Base-by-base conservation (phyloP, 1,284 basidiomycete genomes). In the Rhodofomes roseus region DNA sequence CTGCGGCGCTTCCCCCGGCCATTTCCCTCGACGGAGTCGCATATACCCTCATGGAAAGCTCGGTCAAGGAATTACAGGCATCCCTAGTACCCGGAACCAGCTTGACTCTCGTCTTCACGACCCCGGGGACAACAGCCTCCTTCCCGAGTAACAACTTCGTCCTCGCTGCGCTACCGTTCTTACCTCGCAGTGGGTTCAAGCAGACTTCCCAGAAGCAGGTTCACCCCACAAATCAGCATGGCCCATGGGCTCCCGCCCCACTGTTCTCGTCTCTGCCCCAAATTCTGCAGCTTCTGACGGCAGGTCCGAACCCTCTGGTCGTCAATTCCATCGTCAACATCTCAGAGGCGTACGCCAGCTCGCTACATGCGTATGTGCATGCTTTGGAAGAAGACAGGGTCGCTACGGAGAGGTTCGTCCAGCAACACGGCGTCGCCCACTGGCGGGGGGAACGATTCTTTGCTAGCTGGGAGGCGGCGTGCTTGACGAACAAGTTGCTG, bases 401-500 rank as follows among this genome's bases (percentile, higher is more conserved):
- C 51, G 59, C 63, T 4, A 67, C 72, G 37, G 55, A 63, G 20
- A 44, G 64, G 29, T 74, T 73, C 60, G 73, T 80, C 36, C 64
- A 66, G 16, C 64, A 63, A 36, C 69, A 71, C 57, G 79, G 79
- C 23, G 61, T 77, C 22, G 63, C 66, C 29, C 74, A 66, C 39
- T 85, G 82, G 82, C 73, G 81, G 57, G 78, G 78, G 64, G 75
- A 80, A 63, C 71, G 78, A 60, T 71, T 85, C 18, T 70, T 79
- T 62, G 59, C 81, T 22, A 73, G 73, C 25, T 84, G 85, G 75
- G 85, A 87, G 67, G 80, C 78, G 9, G 81, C 76, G 0, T 71
- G 85, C 40, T 67, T 85, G 20, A 69, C 69, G 50, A 74, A 72
- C 6, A 71, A 73, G 18, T 62, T 73, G 63, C 54, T 79, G 53